Conservation (phyloP, 2,329 filamentous ascomycete genomes). For the Neofusicoccum ribis region DNA sequence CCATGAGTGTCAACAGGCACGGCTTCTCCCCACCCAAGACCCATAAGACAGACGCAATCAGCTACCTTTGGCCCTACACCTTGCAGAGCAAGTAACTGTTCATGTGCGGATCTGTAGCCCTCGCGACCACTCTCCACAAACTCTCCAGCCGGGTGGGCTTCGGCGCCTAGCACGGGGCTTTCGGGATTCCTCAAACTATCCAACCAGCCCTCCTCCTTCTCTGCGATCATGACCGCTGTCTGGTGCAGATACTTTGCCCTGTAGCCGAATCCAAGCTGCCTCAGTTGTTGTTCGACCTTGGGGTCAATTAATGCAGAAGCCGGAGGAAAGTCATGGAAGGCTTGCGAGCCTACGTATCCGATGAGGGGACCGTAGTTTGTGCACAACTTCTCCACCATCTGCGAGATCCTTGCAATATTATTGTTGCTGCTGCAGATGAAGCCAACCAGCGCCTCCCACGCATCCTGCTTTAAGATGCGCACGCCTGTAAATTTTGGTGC, state of each 20-base stretch:
- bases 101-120: constrained; percentile 78
- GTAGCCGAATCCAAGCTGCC: constrained; percentile 89
- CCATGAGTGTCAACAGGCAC: constrained; percentile 94
- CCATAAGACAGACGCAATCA: constrained; percentile 96
- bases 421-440: constrained; percentile 99
- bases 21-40: constrained; percentile 90
- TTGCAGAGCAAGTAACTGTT: constrained; percentile 73
- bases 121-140: constrained; percentile 54
- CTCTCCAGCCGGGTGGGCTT: constrained; percentile 46
- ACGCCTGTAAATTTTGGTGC: constrained; percentile 88
- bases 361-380: constrained; percentile 78
- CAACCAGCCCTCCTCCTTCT: constrained; percentile 70
- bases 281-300: constrained; percentile 76
- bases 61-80: constrained; percentile 96
- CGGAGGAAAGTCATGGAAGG: constrained; percentile 84
- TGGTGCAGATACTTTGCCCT: constrained; percentile 88
- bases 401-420: constrained; percentile 90
- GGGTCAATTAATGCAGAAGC: constrained; percentile 71
- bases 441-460: constrained; percentile 89
- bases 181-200: constrained; percentile 76
- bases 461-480: constrained; percentile 88
- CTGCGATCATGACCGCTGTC: constrained; percentile 74
- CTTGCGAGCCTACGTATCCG: constrained; percentile 65
- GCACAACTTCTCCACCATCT: constrained; percentile 96
- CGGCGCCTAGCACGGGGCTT: constrained; percentile 58